phyloP scores from a whole-genome alignment of 169 alveolate genomes.

The Perkinsus chesapeaki region DNA sequence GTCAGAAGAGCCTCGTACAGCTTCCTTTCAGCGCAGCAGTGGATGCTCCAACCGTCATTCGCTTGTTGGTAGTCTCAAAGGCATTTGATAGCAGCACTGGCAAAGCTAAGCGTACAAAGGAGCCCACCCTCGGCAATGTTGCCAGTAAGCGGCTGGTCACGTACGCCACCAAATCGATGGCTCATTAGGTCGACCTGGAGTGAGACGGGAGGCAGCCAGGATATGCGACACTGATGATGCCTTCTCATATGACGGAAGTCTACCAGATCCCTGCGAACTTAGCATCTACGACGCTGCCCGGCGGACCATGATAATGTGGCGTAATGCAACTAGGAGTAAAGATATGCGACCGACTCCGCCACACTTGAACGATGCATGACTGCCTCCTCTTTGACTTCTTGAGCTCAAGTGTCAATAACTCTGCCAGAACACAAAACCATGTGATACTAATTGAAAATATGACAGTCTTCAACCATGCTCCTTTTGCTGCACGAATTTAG shows the following conservation, averaged over 20 bases:
- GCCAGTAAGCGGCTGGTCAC: neutral
- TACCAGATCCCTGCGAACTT: neutral
- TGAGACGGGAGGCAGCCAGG: neutral
- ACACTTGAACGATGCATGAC: too few relatives aligned
- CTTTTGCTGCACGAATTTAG: neutral
- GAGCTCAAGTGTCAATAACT: too few relatives aligned
- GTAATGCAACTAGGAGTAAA: neutral
- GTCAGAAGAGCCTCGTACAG: too few relatives aligned
- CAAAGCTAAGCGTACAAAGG: too few relatives aligned
- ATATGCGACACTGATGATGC: neutral
- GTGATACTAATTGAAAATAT: neutral
- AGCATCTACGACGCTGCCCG: neutral
- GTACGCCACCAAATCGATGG: too few relatives aligned
- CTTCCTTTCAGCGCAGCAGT: neutral
- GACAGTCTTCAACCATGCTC: neutral
- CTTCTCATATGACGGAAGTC: neutral
- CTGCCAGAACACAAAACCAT: too few relatives aligned
- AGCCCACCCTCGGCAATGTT: neutral
- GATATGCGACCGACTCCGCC: too few relatives aligned
- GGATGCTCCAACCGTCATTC: neutral
- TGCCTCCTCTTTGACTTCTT: too few relatives aligned
- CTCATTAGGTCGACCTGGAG: neutral
- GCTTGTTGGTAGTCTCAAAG: neutral
- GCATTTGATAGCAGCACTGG: neutral
- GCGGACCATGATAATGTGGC: neutral